Base-by-base conservation (phyloP, 78 protist species). In the Bodo saltans region DNA sequence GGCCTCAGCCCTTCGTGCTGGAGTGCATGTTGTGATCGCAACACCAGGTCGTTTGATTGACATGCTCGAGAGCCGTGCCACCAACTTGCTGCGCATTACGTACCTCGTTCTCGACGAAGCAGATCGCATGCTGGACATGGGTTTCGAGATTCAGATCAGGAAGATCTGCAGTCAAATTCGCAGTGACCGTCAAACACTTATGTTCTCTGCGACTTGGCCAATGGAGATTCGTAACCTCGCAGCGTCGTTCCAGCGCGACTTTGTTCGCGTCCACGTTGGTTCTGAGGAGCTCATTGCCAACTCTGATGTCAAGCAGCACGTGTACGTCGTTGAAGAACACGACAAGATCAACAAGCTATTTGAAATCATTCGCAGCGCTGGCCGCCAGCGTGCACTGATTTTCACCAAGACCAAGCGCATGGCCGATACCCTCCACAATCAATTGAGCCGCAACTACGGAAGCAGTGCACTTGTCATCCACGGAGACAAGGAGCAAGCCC, bases 171-270 rank as follows among this genome's bases (percentile, higher is more conserved):
- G 12, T 35, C 92, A 92, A 83, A 78, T 93, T 30, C 83, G 94
- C 23, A 88, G 94, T 11, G 96, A 95, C 70, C 90, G 99, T 8
- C 99, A 99, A 91, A 96, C 98, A n/a, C 91, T 97, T 27, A 93
- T 99, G 98, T 99, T 88, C 89, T 88, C 95, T 29, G 99, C 99
- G 40, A 99, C 99, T 2, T 98, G 98, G 97, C 99, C 99, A 29
- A 87, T 83, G 73, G 97, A 88, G 74, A 96, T 98, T 39, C 97
- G 91, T 78, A 12, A 25, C 67, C 87, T 94, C 12, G 98, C 98
- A 0, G 28, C 33, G 52, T 84, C 86, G 70, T 96, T 92, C 89
- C 37, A 95, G 79, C 40, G 87, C 25, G 83, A 87, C 71, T 32
- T 90, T 67, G 72, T 89, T 40, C 86, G 78, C 83, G 74, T 90